phyloP scores from a whole-genome alignment of 148 eudicot species.

The Persicaria maculosa region DNA sequence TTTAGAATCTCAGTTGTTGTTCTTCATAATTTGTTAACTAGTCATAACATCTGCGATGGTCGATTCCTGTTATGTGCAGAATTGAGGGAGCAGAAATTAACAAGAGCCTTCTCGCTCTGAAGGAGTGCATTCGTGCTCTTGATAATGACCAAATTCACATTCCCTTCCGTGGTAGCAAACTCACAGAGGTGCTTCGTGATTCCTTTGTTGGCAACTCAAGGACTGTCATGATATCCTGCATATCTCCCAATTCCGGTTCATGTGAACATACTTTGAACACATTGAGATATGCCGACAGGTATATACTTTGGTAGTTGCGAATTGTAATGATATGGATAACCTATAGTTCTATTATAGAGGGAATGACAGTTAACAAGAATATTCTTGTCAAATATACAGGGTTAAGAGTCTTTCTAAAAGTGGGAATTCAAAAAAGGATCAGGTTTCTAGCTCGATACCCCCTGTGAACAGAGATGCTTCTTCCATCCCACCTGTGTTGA shows the following conservation, averaged over 20 bases:
- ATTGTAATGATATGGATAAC: background rate
- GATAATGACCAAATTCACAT: conserved; percentile 97
- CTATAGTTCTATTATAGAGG: background rate
- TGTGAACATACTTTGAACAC: conserved; percentile 99
- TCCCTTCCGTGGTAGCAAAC: conserved; percentile 99
- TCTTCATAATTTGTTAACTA: background rate
- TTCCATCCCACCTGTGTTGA: conserved; percentile 34
- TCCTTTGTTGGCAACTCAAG: conserved; percentile 98
- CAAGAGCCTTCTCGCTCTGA: conserved; percentile 93
- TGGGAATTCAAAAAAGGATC: conserved; percentile 83
- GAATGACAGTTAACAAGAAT: background rate
- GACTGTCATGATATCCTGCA: conserved; percentile 99
- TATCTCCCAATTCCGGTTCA: conserved; percentile 92
- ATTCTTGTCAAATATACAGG: conserved; percentile 35
- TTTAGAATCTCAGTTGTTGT: background rate
- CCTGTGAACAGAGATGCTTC: conserved; percentile 49
- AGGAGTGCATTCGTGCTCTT: conserved; percentile 99
- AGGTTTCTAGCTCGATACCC: conserved; percentile 38
- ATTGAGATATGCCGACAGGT: conserved; percentile 98
- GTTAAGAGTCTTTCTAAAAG: conserved; percentile 93
- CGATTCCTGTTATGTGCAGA: conserved; percentile 31
- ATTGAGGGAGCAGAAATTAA: conserved; percentile 99
- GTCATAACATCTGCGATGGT: background rate
- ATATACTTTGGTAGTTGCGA: conserved; percentile 5
- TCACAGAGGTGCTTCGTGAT: conserved; percentile 99